Evolutionary conservation across 345 rosid genomes (phyloP).

Genomic region (Eucalyptus erythrocorys): DNA sequence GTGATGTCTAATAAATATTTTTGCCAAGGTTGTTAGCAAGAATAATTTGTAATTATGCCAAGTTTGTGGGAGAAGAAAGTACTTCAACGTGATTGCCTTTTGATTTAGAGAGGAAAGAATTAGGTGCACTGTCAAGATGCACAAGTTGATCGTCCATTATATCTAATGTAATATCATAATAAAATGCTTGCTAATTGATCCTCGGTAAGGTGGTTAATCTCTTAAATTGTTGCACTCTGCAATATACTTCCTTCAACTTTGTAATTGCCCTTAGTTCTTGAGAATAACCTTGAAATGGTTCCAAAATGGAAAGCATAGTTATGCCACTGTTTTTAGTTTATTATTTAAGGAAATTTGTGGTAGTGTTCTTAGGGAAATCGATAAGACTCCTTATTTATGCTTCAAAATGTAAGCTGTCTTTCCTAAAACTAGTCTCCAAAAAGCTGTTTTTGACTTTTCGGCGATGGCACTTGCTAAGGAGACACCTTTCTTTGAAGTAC

Average conservation of each 20-base stretch:
- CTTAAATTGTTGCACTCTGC: not conserved
- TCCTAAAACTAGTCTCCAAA: not conserved
- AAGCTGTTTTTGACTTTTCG: rapidly evolving
- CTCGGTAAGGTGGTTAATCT: not conserved
- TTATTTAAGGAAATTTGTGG: too few relatives aligned
- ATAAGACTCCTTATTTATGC: not conserved
- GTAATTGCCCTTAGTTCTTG: rapidly evolving
- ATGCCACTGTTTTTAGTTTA: too few relatives aligned
- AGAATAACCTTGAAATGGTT: too few relatives aligned
- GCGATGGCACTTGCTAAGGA: not conserved
- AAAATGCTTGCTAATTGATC: not conserved
- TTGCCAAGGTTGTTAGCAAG: not conserved
- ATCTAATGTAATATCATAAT: not conserved
- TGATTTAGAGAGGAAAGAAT: not conserved
- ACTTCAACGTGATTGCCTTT: not conserved
- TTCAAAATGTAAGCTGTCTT: too few relatives aligned
- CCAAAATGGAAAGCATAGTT: too few relatives aligned
- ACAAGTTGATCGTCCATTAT: not conserved
- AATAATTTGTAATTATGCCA: not conserved
- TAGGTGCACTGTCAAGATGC: not conserved
- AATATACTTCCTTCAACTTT: not conserved
- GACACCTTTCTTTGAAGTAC: not conserved
- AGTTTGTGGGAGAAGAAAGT: not conserved
- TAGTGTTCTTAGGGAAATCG: too few relatives aligned
- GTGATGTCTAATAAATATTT: not conserved